A percentile compares a stretch with the other conserved stretches of the same genome.
Evolutionary conservation across 345 rosid genomes (phyloP).

Genomic region (Pistacia atlantica): DNA sequence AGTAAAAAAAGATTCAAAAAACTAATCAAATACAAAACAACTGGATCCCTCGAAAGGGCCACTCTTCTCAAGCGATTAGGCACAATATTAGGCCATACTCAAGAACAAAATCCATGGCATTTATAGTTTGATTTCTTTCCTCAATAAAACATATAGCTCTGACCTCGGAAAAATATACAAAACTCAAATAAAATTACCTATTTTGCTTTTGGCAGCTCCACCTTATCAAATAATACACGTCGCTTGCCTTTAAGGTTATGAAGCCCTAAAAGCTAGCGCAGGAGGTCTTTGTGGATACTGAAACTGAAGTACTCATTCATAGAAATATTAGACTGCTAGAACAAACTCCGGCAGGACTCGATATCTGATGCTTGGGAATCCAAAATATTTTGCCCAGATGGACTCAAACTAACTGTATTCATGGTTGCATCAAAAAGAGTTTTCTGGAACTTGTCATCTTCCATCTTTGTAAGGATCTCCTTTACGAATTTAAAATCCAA

Average conservation of each 20-base stretch:
- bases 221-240: conserved; percentile 40
- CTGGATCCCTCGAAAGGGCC: conserved; percentile 28
- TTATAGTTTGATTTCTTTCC: conserved; percentile 26
- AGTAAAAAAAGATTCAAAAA: neutral
- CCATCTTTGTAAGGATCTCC: conserved; percentile 67
- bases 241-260: conserved; percentile 28
- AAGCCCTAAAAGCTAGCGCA: conserved; percentile 17
- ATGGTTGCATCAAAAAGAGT: conserved; percentile 54
- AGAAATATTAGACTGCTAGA: conserved; percentile 21
- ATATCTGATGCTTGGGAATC: conserved; percentile 55
- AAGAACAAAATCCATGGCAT: conserved; percentile 43
- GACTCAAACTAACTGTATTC: conserved; percentile 37
- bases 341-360: conserved; percentile 60
- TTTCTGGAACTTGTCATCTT: conserved; percentile 61
- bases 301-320: conserved; percentile 6
- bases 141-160: conserved; percentile 34
- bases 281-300: conserved; percentile 13
- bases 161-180: conserved; percentile 39
- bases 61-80: conserved; percentile 28
- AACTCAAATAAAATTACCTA: conserved; percentile 36
- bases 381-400: conserved; percentile 44
- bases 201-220: conserved; percentile 28
- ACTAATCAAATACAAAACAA: conserved; percentile 41
- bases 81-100: conserved; percentile 32
- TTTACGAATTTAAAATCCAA: conserved; percentile 55